These are phyloP conservation scores for Rosa lucieae DNA, from an alignment of 306 rosid genomes.

Conservation along the genomic window DNA sequence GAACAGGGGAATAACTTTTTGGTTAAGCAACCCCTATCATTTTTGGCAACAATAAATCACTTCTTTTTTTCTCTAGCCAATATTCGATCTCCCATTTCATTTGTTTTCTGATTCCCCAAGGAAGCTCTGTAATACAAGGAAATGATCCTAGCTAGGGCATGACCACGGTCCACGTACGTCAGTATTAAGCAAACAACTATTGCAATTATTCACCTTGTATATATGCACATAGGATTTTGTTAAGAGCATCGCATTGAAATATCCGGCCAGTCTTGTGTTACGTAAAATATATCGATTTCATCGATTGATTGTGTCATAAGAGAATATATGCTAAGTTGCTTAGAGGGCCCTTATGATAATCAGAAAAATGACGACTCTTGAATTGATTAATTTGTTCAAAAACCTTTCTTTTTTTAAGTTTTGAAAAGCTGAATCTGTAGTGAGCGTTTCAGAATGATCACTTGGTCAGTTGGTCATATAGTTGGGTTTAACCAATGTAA, in stretches of 20 bases:
- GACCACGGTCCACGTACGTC: neutral
- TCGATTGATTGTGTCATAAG: neutral
- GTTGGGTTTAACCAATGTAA: neutral
- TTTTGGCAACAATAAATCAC: neutral
- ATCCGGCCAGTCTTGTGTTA: neutral
- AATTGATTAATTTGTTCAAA: neutral
- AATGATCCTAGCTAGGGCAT: neutral
- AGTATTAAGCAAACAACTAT: neutral
- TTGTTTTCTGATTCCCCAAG: neutral
- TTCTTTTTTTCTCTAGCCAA: neutral
- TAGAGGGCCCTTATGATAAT: neutral
- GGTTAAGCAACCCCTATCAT: neutral
- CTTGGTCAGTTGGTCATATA: neutral
- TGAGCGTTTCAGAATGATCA: neutral
- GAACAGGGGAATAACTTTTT: conserved; percentile 29
- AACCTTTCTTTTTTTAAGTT: neutral
- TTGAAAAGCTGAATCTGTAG: neutral
- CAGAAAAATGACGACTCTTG: neutral
- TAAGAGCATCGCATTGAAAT: neutral
- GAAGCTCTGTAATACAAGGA: conserved; percentile 12
- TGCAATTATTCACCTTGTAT: neutral
- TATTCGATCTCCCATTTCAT: neutral
- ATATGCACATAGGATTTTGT: neutral
- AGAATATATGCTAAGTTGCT: neutral
- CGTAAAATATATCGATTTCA: neutral